Percentiles rank a stretch among this genome's conserved stretches.
Evolutionary conservation across 495 filamentous ascomycete genomes (phyloP).

Genomic region (Cryomyces antarcticus): DNA sequence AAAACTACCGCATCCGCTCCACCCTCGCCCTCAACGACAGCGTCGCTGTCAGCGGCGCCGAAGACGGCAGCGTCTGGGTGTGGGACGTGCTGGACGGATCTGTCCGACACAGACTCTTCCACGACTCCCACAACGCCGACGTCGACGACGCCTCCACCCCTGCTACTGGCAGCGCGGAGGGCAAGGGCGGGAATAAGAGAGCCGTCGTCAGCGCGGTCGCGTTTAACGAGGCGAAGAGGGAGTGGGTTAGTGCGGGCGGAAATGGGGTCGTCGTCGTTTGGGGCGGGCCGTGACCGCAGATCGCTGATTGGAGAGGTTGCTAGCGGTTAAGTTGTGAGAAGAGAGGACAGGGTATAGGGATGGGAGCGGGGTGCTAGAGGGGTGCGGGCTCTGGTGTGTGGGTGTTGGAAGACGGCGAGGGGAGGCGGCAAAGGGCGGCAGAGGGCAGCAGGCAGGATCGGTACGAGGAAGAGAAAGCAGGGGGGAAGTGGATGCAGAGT

Average conservation of each 20-base stretch:
- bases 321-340: no score
- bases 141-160: neutral
- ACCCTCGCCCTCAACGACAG: slow-evolving; percentile 34
- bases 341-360: no score
- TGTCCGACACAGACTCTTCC: slow-evolving; percentile 24
- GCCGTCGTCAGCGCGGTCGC: slow-evolving; percentile 35
- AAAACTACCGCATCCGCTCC: slow-evolving; percentile 14
- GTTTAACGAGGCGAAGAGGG: slow-evolving; percentile 38
- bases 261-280: slow-evolving; percentile 26
- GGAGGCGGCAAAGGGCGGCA: no score
- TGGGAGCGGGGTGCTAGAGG: no score
- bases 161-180: no score
- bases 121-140: slow-evolving; percentile 1
- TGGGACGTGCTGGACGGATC: slow-evolving; percentile 80
- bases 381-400: no score
- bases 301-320: no score
- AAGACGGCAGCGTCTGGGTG: slow-evolving; percentile 57
- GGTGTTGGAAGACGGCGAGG: no score
- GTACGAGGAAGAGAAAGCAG: no score
- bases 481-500: no score
- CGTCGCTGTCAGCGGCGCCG: slow-evolving; percentile 67
- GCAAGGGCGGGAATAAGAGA: slow-evolving; percentile 24
- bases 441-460: no score
- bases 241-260: slow-evolving; percentile 42
- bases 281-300: slow-evolving; percentile 1